Percentiles rank a stretch among this genome's conserved stretches.
Conservation (phyloP, 192 early-diverging fungal species). For the Podila clonocystis region DNA sequence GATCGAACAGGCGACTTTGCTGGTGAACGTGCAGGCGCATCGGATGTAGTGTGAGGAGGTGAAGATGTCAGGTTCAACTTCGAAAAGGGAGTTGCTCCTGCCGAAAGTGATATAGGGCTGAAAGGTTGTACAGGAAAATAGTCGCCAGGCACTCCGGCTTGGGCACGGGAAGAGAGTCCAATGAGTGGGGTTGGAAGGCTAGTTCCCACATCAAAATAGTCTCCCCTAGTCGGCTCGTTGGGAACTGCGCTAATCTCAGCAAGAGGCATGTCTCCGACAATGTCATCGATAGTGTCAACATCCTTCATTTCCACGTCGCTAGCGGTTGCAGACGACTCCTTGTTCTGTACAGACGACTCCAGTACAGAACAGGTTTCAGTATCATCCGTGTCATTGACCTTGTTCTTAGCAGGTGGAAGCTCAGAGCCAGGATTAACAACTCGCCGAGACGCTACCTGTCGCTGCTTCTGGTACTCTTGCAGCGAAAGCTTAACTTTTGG, state of each 20-base stretch:
- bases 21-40: slow-evolving; percentile 4
- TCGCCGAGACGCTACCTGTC: slow-evolving; percentile 32
- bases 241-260: background rate
- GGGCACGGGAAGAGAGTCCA: slow-evolving; percentile 20
- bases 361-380: no score
- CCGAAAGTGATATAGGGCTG: slow-evolving; percentile 38
- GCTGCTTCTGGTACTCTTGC: slow-evolving; percentile 44
- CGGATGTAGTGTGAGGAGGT: slow-evolving; percentile 20
- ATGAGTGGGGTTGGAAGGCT: slow-evolving; percentile 34
- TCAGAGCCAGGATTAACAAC: background rate
- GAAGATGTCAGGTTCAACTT: slow-evolving; percentile 40
- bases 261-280: background rate
- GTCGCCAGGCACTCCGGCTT: slow-evolving; percentile 5
- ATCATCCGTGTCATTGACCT: no score
- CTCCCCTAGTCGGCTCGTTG: background rate
- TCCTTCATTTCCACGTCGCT: slow-evolving; percentile 4
- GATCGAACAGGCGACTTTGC: background rate
- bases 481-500: slow-evolving; percentile 44
- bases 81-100: slow-evolving; percentile 37
- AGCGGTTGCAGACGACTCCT: background rate
- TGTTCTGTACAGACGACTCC: no score
- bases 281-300: background rate
- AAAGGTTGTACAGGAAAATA: slow-evolving; percentile 50
- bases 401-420: no score
- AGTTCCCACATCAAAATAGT: slow-evolving; percentile 37